Base-by-base conservation (phyloP, 208 protist species). In the Polymyxa betae region DNA sequence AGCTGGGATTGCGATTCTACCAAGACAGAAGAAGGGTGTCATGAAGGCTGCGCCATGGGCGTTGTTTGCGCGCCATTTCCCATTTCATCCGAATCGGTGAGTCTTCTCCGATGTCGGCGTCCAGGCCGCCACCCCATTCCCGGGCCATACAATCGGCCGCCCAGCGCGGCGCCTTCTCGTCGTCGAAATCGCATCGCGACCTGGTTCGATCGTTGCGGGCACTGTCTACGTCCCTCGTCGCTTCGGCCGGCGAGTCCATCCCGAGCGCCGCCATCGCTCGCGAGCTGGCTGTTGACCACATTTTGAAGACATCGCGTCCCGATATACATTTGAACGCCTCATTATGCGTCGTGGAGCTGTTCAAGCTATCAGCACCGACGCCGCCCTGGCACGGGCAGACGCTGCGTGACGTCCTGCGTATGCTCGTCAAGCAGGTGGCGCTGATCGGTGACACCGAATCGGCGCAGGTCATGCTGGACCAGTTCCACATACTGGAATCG, bases 401-500 rank as follows among this genome's bases (percentile, higher is more conserved):
- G n/a, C 72, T 82, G 5, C n/a, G 35, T 35, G 35, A 82, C 35
- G n/a, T 82, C 5, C 5, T 82, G 35, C 72, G 72, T 5, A 20
- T 35, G n/a, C n/a, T 82, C 16, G 35, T 82, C 5, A n/a, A 43
- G 40, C 72, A 82, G n/a, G 12, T 82, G 5, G 72, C 5, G 10
- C 5, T 43, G 72, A 82, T 82, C 40, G n/a, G 72, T n/a, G 72
- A 35, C 5, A 45, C 72, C 5, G 10, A 35, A 82, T 82, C 72
- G 5, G n/a, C 72, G 5, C 10, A 5, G n/a, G 16, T 45, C n/a
- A 35, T 82, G 72, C 10, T n/a, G 72, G 35, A 5, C 5, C 72
- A 82, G 72, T 82, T 82, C 72, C 72, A 82, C n/a, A 82, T 82
- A 82, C n/a, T 82, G n/a, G 72, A 82, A n/a, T 45, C 72, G 35